Evolutionary conservation across 139 green algal species (phyloP), one percentile per base, ranked within the genome.

Genomic region (Asterochloris sp.): DNA sequence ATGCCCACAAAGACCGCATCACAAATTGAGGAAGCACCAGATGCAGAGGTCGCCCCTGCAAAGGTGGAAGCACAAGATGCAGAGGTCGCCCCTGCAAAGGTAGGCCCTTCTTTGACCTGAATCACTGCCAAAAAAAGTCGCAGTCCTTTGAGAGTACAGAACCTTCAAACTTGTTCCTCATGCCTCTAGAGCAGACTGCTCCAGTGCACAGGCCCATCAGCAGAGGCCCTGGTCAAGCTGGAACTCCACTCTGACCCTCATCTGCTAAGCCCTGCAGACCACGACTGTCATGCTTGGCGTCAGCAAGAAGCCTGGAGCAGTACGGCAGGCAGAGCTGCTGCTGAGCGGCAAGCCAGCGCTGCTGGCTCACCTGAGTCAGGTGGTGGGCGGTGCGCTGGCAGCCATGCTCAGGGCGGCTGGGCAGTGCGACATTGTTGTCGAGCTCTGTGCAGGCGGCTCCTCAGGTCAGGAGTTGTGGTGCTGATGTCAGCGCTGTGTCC

Each of bases 251-350:
- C 11, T 78, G 21, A 26, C 10, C 23, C 69, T 0, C 12, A 12
- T 78, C 11, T 67, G 15, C n/a, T 64, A 6, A 60, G 0, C 67
- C 28, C 73, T 73, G 69, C 26, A 82, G 38, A 29, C 54, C 27
- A 47, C 28, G 16, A 19, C 19, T 19, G 47, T 21, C 17, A 77
- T 27, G 4, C 81, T 98, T 60, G 94, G 94, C 14, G 68, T 88
- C 23, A 96, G 92, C 89, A 95, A 95, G 82, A 97, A 98, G 84
- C 92, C 94, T 68, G 66, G 83, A 0, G 24, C 67, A 19, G 6
- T 90, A 15, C 83, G 94, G 60, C 82, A 90, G 26, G 78, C 74
- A 9, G 94, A 97, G 90, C 74, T 98, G 79, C 86, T 98, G 38
- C 87, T 15, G 29, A 73, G 12, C 90, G 91, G 17, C 21, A 60